Evolutionary conservation across 2,329 filamentous ascomycete genomes (phyloP).

Genomic region (Coccinonectria pachysandricola): DNA sequence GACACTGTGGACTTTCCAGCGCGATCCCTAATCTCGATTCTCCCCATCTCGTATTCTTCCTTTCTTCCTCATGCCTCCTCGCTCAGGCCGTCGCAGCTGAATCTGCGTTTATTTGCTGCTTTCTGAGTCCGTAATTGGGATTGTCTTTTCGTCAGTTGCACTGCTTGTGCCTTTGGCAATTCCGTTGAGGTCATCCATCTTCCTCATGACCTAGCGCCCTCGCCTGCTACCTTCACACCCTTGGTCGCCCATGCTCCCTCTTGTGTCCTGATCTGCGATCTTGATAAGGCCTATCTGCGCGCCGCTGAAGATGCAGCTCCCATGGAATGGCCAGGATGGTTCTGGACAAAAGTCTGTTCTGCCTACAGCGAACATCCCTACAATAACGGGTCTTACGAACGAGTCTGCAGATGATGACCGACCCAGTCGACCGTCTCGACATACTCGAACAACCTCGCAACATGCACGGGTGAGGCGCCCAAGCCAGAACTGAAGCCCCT

Average conservation of each 20-base stretch:
- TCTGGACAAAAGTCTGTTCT: slow-evolving; percentile 23
- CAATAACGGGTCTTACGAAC: slow-evolving; percentile 19
- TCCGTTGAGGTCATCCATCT: too few species aligned
- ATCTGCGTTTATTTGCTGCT: too few species aligned
- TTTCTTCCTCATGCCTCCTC: too few species aligned
- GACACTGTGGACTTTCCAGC: too few species aligned
- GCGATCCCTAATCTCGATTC: too few species aligned
- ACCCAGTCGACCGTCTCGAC: slow-evolving; percentile 21
- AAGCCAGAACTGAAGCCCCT: background rate
- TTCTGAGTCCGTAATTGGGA: too few species aligned
- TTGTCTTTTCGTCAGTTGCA: too few species aligned
- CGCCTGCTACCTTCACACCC: slow-evolving; percentile 7
- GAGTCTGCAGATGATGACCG: slow-evolving; percentile 20
- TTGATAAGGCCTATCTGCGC: slow-evolving; percentile 9
- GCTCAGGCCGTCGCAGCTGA: too few species aligned
- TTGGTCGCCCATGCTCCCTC: slow-evolving; percentile 12
- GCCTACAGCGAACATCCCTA: slow-evolving; percentile 24
- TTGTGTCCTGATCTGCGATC: slow-evolving; percentile 9
- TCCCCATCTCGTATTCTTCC: too few species aligned
- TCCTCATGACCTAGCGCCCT: slow-evolving; percentile 17
- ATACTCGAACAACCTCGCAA: slow-evolving; percentile 41
- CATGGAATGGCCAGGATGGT: slow-evolving; percentile 25
- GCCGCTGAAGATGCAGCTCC: slow-evolving; percentile 26
- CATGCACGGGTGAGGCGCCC: slow-evolving; percentile 40
- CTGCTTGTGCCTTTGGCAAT: too few species aligned